Percentiles rank a stretch among this genome's conserved stretches.
Evolutionary conservation across 805 yeast genomes (phyloP).

Genomic region (Isabelozyma gotoi): DNA sequence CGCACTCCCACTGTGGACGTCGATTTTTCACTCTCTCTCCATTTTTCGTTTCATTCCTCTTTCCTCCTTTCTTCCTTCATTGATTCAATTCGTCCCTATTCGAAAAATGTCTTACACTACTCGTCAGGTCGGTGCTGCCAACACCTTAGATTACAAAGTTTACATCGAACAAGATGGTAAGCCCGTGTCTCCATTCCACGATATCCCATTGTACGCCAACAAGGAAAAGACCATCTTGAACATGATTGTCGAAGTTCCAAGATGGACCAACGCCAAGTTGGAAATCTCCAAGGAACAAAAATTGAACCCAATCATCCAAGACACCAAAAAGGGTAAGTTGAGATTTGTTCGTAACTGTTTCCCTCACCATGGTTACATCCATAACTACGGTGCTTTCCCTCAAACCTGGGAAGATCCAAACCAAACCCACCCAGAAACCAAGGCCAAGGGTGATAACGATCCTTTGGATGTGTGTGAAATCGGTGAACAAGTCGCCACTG

Average conservation of each 20-base stretch:
- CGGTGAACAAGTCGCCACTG: constrained; percentile 45
- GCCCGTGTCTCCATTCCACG: constrained; percentile 93
- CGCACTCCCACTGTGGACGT: background rate
- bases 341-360: constrained; percentile 96
- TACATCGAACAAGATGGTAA: constrained; percentile 91
- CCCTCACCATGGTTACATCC: constrained; percentile 98
- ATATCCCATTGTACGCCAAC: constrained; percentile 77
- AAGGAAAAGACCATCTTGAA: constrained; percentile 77
- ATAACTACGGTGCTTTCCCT: constrained; percentile 98
- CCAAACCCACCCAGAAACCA: constrained; percentile 61
- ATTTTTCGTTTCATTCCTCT: background rate
- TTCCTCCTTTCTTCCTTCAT: background rate
- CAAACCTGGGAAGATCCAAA: constrained; percentile 84
- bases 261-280: constrained; percentile 97
- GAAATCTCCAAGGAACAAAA: constrained; percentile 85
- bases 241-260: constrained; percentile 95
- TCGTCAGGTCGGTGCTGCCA: constrained; percentile 93
- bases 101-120: constrained; percentile 78
- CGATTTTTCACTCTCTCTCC: background rate
- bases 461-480: constrained; percentile 74
- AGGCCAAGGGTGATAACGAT: constrained; percentile 82
- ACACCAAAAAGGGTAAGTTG: constrained; percentile 94
- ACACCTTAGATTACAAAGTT: constrained; percentile 91
- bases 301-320: constrained; percentile 94
- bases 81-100: background rate